Percentiles rank a stretch among this genome's conserved stretches.
phyloP scores from a whole-genome alignment of 2,329 filamentous ascomycete species.

The Colletotrichum sojae region DNA sequence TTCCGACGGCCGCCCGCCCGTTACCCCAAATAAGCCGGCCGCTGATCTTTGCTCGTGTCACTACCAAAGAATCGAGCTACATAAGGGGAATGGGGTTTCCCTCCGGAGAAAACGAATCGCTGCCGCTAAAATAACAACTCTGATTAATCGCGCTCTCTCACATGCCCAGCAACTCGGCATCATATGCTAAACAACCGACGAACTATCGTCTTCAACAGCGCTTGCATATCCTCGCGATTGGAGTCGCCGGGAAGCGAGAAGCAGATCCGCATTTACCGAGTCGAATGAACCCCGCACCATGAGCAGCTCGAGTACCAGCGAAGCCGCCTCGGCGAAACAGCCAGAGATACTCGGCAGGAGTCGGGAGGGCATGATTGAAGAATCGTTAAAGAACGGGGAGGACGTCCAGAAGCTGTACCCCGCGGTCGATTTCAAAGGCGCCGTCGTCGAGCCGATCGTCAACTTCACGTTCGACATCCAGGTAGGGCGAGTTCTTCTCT shows the following conservation, averaged over 20 bases:
- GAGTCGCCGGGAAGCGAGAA: too few relatives aligned
- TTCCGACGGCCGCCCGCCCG: constrained; percentile 3
- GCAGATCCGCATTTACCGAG: too few relatives aligned
- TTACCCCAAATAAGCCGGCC: neutral
- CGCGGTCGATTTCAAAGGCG: constrained; percentile 24
- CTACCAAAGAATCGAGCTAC: neutral
- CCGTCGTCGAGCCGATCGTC: constrained; percentile 26
- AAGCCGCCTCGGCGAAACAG: neutral
- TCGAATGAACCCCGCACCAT: neutral
- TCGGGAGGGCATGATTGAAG: constrained; percentile 33
- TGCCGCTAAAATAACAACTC: neutral
- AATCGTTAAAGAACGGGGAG: constrained; percentile 24
- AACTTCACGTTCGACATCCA: constrained; percentile 34
- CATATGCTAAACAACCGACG: neutral
- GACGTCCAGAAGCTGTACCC: constrained; percentile 27
- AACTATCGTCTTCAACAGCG: too few relatives aligned
- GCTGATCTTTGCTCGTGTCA: constrained; percentile 18
- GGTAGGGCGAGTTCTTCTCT: neutral
- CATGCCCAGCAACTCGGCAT: neutral
- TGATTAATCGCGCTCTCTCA: neutral
- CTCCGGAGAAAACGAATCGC: too few relatives aligned
- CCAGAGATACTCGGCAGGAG: constrained; percentile 18
- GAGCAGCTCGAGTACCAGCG: neutral
- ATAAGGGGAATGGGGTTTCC: too few relatives aligned
- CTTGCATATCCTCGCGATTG: too few relatives aligned